Evolutionary conservation across 306 rosid species (phyloP), one percentile per base, ranked within the genome.

Genomic region (Malus fusca): DNA sequence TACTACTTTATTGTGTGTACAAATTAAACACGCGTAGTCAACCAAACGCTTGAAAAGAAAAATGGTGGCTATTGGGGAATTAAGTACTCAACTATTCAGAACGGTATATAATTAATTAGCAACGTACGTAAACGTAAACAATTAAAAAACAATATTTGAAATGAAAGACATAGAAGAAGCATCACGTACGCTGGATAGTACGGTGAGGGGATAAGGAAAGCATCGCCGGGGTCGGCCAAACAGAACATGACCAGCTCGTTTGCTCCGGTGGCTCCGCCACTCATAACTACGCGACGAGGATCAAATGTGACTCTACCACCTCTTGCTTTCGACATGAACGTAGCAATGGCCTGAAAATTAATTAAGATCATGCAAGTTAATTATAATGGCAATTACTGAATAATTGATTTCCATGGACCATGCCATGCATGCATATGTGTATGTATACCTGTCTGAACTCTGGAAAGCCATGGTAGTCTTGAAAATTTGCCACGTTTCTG

Each of bases 241-340:
- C 98, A 95, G 73, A 95, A 95, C 85, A 89, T 92, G 74, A 95
- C 63, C 60, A 82, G 71, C 80, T 95, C 98, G 26, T 89, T 92
- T 19, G 97, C 98, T 0, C 98, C 98, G 6, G 98, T 95, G 3
- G 98, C 98, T 11, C 98, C 98, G 4, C 98, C 98, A 66, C 92
- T 79, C 98, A 95, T 92, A 74, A 95, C 77, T 73, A 95, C 77
- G 11, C 98, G 88, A 48, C 78, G 68, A 0, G 96, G 90, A 80
- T 92, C 93, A 81, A 88, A 95, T 76, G 23, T 79, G 44, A 89
- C 97, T 42, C 93, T 85, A 26, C 88, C 92, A 40, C 97, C 97
- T 80, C 98, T 90, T 66, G 78, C 91, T 79, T 79, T 92, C 12
- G 90, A 89, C 98, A 95, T 95, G 69, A 88, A 95, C 17, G 81